phyloP scores from a whole-genome alignment of 257 asterid genomes.

The Cruciata laevipes region DNA sequence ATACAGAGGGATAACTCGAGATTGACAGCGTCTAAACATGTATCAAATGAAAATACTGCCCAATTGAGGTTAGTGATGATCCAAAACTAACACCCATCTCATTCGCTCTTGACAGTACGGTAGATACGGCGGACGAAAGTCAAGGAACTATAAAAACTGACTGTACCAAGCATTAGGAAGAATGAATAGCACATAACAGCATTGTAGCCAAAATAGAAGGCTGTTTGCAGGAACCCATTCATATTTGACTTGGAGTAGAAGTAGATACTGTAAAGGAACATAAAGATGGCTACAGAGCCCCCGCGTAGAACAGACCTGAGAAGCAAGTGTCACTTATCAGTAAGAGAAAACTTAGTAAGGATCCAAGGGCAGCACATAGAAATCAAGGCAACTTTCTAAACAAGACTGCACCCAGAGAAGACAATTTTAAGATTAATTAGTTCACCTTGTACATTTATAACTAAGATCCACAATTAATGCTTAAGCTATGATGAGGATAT shows the following conservation, averaged over 20 bases:
- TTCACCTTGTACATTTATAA: background rate
- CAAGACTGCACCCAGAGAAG: background rate
- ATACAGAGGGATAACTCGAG: background rate
- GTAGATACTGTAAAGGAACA: slow-evolving; percentile 51
- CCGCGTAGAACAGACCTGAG: slow-evolving; percentile 76
- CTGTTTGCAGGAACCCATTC: slow-evolving; percentile 56
- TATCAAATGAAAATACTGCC: background rate
- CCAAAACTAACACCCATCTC: slow-evolving; percentile 15
- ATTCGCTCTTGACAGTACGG: slow-evolving; percentile 66
- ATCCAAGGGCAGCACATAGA: background rate
- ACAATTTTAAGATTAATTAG: background rate
- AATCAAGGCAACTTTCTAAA: background rate
- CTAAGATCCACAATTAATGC: background rate
- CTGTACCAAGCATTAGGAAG: slow-evolving; percentile 69
- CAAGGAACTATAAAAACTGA: slow-evolving; percentile 57
- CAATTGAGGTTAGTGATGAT: background rate
- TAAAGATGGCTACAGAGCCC: slow-evolving; percentile 67
- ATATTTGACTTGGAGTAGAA: slow-evolving; percentile 61
- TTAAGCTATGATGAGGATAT: background rate
- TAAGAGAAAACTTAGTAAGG: background rate
- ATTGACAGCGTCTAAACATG: background rate
- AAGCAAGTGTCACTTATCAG: slow-evolving; percentile 10
- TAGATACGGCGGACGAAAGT: slow-evolving; percentile 53
- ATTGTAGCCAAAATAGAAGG: slow-evolving; percentile 61
- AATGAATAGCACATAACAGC: slow-evolving; percentile 64